Conservation (phyloP, 192 early-diverging fungal genomes). For the Cladochytrium replicatum region DNA sequence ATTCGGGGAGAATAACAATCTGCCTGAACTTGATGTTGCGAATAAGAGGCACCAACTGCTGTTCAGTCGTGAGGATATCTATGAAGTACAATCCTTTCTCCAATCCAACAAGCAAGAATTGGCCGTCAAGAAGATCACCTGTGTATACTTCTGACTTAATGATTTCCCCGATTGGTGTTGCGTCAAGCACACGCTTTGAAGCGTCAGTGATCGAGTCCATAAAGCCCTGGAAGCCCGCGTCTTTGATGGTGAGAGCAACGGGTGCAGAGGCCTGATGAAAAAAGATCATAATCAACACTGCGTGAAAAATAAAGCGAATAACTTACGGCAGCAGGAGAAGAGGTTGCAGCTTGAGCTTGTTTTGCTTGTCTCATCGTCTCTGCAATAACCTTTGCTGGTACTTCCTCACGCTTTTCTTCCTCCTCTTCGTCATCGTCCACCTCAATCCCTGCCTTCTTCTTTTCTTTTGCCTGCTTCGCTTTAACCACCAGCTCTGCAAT, state of each 20-base stretch:
- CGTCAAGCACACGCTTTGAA: slow-evolving; percentile 17
- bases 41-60: slow-evolving; percentile 38
- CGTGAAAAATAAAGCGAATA: neutral
- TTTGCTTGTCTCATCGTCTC: slow-evolving; percentile 36
- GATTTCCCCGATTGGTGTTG: slow-evolving; percentile 23
- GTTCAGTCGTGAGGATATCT: slow-evolving; percentile 26
- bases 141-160: slow-evolving; percentile 33
- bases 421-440: slow-evolving; percentile 45
- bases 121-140: slow-evolving; percentile 41
- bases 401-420: slow-evolving; percentile 33
- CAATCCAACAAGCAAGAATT: slow-evolving; percentile 40
- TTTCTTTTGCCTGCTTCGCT: slow-evolving; percentile 31
- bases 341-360: too few species aligned
- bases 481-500: slow-evolving; percentile 37
- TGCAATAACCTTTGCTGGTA: slow-evolving; percentile 29
- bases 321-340: slow-evolving; percentile 15
- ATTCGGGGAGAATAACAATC: slow-evolving; percentile 42
- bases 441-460: slow-evolving; percentile 41
- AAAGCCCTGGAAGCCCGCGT: slow-evolving; percentile 19
- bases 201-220: slow-evolving; percentile 16
- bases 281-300: neutral
- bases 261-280: neutral
- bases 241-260: slow-evolving; percentile 5
- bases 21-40: slow-evolving; percentile 48
- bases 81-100: slow-evolving; percentile 46